Evolutionary conservation across 1,284 basidiomycete species (phyloP), one percentile per base, ranked within the genome.

Genomic region (Xerocomus amazonicus): DNA sequence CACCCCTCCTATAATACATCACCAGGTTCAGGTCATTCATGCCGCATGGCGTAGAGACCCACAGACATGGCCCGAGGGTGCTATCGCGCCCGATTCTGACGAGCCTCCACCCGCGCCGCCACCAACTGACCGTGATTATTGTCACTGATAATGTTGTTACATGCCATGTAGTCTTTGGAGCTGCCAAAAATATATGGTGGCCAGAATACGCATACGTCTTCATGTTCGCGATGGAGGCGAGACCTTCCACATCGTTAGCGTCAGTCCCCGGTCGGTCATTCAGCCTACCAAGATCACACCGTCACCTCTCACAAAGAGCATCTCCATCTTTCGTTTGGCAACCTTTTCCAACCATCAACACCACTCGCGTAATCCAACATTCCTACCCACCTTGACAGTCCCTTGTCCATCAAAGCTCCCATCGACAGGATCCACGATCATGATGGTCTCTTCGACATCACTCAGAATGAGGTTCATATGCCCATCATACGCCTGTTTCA

Each of bases 381-480:
- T 37, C 23, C 12, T 37, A 16, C 62, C 48, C 63, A 87, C 87
- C 59, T 84, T 89, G 14, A 90, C 79, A 7, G 80, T 77, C 0
- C 72, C 76, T 48, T 78, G 73, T 1, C 70, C 72, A 50, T 77
- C 75, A 6, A 74, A 63, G 13, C 63, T 74, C 45, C 73, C 77
- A 50, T 90, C 86, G 10, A 69, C 61, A 3, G 82, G 73, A 59
- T 97, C 92, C 14, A 97, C 91, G 54, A 93, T 78, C 81, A 93
- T 90, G 60, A 97, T 92, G 4, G 89, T 92, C 73, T 99, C 97
- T 66, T 98, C 95, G 9, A 98, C 97, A 65, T 97, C 91, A 56
- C 90, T 96, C 56, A 99, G 78, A 55, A 99, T 97, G 62, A 99
- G 77, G 70, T 99, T 99, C 96, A 99, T 98, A 72, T 99, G 97